Evolutionary conservation across 108 stramenopile genomes (phyloP).

Genomic region (Stephanodiscus minutulus): DNA sequence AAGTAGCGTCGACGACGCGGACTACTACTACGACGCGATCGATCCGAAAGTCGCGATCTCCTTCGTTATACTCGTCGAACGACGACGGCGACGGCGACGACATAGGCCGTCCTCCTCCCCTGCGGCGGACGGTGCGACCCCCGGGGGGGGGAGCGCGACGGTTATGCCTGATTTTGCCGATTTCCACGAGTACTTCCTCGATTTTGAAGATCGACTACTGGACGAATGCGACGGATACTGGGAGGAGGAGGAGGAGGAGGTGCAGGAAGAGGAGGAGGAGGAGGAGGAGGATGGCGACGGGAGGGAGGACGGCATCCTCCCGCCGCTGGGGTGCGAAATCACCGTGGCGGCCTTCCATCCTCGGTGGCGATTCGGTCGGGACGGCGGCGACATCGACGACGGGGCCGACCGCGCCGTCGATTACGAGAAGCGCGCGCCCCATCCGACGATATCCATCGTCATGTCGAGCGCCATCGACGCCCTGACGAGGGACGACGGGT

Average conservation of each 20-base stretch:
- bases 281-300: slow-evolving; percentile 14
- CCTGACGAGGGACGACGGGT: no score
- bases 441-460: slow-evolving; percentile 70
- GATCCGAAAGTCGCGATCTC: slow-evolving; percentile 66
- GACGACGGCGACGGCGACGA: slow-evolving; percentile 7
- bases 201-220: slow-evolving; percentile 63
- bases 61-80: slow-evolving; percentile 54
- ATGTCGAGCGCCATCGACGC: slow-evolving; percentile 64
- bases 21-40: slow-evolving; percentile 23
- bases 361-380: slow-evolving; percentile 55
- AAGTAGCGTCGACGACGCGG: neutral
- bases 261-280: slow-evolving; percentile 19
- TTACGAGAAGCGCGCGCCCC: slow-evolving; percentile 72
- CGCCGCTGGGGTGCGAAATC: slow-evolving; percentile 46
- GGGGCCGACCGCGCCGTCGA: slow-evolving; percentile 30
- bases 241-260: slow-evolving; percentile 23
- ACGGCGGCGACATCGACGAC: slow-evolving; percentile 18
- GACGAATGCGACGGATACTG: slow-evolving; percentile 55
- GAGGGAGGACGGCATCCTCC: neutral
- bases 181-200: slow-evolving; percentile 69
- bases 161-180: slow-evolving; percentile 41
- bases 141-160: neutral
- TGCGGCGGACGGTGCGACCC: no score
- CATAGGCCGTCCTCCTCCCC: neutral
- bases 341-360: slow-evolving; percentile 84